phyloP scores from a whole-genome alignment of 352 stramenopile species.

The Pythium monospermum region DNA sequence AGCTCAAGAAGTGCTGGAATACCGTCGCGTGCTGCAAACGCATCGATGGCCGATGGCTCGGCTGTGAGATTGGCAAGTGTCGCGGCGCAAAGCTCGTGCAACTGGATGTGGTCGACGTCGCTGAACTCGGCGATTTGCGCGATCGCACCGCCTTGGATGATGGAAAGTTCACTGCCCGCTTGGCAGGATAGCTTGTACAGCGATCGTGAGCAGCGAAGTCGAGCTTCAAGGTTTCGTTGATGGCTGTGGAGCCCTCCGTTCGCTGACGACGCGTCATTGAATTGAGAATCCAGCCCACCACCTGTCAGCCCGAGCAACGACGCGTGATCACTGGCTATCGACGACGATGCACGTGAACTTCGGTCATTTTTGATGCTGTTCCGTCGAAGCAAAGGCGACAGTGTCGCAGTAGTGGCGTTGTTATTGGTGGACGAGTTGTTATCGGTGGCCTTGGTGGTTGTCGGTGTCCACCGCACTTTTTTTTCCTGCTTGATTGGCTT shows the following conservation, averaged over 20 bases:
- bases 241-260: no score
- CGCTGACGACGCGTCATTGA: not conserved
- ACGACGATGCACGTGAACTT: not conserved
- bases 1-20: conserved; percentile 62
- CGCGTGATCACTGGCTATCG: no score
- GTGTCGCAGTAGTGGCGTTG: no score
- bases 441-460: not conserved
- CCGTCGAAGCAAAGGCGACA: no score
- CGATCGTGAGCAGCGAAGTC: conserved; percentile 61
- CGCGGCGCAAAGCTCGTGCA: conserved; percentile 58
- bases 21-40: conserved; percentile 49
- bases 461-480: not conserved
- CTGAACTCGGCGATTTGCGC: conserved; percentile 65
- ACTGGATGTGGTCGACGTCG: conserved; percentile 47
- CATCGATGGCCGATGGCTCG: conserved; percentile 28
- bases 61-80: conserved; percentile 64
- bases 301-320: not conserved
- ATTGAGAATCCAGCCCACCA: not conserved
- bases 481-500: not conserved
- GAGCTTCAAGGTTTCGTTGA: conserved; percentile 59
- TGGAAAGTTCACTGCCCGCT: conserved; percentile 37
- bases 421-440: not conserved
- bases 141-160: conserved; percentile 63
- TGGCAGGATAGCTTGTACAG: conserved; percentile 81
- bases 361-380: not conserved